phyloP scores from a whole-genome alignment of 2,329 filamentous ascomycete species.

The Aspergillus piperis region DNA sequence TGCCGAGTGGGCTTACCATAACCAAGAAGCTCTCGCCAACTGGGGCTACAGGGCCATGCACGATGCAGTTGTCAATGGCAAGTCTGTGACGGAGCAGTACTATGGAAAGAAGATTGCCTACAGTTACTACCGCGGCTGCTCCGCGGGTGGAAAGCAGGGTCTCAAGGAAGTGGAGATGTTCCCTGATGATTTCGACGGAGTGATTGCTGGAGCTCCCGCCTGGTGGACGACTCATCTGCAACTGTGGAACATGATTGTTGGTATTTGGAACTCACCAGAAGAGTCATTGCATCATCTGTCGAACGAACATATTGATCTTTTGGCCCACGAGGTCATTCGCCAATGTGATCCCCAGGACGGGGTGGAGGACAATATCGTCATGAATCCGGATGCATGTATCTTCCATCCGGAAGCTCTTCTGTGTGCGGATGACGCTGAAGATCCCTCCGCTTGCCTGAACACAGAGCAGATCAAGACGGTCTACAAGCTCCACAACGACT shows the following conservation, averaged over 20 bases:
- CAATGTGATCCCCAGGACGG: conserved; percentile 57
- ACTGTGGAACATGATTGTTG: conserved; percentile 49
- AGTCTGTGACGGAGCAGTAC: conserved; percentile 51
- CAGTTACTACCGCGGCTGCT: conserved; percentile 55
- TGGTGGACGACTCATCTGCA: conserved; percentile 56
- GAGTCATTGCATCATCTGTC: conserved; percentile 49
- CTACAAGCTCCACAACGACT: conserved; percentile 5
- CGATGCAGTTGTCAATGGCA: conserved; percentile 51
- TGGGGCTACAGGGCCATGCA: conserved; percentile 49
- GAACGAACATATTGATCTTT: conserved; percentile 42
- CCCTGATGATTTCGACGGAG: conserved; percentile 60
- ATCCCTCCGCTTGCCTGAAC: conserved; percentile 44
- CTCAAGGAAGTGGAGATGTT: conserved; percentile 56
- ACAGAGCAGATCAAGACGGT: conserved; percentile 44
- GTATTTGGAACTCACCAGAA: conserved; percentile 51
- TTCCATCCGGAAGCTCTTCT: conserved; percentile 33
- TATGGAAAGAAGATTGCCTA: conserved; percentile 48
- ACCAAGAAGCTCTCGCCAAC: conserved; percentile 42
- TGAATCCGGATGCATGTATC: conserved; percentile 48
- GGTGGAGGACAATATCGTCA: conserved; percentile 53
- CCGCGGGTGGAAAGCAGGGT: conserved; percentile 61
- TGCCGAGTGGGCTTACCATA: conserved; percentile 26
- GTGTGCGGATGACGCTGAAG: conserved; percentile 31
- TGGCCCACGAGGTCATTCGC: conserved; percentile 47
- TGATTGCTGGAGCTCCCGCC: conserved; percentile 52